Evolutionary conservation across 1,284 basidiomycete genomes (phyloP).

Genomic region (Sporisorium scitamineum): DNA sequence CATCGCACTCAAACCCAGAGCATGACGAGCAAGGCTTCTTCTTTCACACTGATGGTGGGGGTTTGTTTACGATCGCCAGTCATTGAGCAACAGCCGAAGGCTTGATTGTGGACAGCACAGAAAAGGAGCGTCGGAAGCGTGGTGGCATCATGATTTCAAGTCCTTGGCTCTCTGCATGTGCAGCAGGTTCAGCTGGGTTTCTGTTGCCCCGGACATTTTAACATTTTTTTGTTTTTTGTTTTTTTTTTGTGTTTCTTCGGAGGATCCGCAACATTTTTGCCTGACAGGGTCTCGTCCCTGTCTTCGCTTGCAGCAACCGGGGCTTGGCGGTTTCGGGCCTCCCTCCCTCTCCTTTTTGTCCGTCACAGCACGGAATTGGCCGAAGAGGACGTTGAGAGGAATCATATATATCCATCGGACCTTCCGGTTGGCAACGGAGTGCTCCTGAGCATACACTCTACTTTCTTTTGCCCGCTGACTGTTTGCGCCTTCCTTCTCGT

Average conservation of each 20-base stretch:
- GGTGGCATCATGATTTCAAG: background rate
- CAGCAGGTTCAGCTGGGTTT: background rate
- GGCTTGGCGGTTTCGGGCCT: background rate
- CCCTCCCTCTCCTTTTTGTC: background rate
- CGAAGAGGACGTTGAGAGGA: background rate
- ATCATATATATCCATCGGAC: background rate
- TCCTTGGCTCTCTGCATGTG: background rate
- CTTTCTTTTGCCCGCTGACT: background rate
- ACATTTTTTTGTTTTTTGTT: background rate
- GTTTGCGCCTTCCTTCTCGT: background rate
- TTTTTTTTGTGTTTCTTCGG: background rate
- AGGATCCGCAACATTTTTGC: background rate
- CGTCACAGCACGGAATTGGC: background rate
- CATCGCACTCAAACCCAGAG: background rate
- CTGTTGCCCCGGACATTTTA: background rate
- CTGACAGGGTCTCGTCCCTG: slow-evolving; percentile 1
- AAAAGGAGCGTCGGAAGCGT: background rate
- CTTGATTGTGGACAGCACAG: background rate
- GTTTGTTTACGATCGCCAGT: background rate
- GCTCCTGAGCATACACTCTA: background rate
- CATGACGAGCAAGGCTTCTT: background rate
- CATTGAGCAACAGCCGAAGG: background rate
- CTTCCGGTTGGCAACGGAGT: background rate
- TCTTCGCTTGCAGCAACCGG: background rate
- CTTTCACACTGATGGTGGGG: background rate